phyloP scores from a whole-genome alignment of 352 stramenopile genomes.

The Pythium aquatile region DNA sequence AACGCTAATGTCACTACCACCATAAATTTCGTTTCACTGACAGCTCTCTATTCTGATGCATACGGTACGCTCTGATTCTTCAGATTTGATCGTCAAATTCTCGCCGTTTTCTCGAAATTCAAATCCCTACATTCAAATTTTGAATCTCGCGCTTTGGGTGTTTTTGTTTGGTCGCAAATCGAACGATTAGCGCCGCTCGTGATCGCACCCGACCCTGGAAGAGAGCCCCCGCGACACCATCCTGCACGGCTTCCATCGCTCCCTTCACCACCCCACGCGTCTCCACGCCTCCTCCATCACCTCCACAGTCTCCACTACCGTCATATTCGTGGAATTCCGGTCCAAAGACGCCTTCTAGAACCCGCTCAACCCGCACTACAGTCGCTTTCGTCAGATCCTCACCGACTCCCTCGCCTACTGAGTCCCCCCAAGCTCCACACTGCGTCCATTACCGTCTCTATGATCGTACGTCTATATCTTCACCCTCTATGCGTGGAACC shows the following conservation, averaged over 20 bases:
- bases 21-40: not conserved
- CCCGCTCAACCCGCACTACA: not conserved
- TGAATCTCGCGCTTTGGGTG: conserved; percentile 30
- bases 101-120: conserved; percentile 12
- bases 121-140: conserved; percentile 33
- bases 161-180: conserved; percentile 27
- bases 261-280: not conserved
- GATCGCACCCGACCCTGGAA: not conserved
- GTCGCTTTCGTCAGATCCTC: not conserved
- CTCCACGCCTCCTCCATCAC: not conserved
- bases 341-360: not conserved
- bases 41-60: not conserved
- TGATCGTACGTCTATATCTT: not conserved
- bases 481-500: not conserved
- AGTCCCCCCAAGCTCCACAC: not conserved
- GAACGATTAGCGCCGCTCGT: conserved; percentile 9
- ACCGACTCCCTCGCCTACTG: not conserved
- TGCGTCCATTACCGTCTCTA: not conserved
- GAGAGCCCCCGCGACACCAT: not conserved
- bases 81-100: not conserved
- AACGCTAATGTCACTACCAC: not conserved
- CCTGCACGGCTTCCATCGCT: not conserved
- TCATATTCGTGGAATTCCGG: conserved; percentile 7
- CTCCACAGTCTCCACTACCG: not conserved
- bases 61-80: not conserved